A percentile compares a stretch with the other conserved stretches of the same genome.
phyloP scores from a whole-genome alignment of 805 yeast species.

The Lachancea kluyveri region DNA sequence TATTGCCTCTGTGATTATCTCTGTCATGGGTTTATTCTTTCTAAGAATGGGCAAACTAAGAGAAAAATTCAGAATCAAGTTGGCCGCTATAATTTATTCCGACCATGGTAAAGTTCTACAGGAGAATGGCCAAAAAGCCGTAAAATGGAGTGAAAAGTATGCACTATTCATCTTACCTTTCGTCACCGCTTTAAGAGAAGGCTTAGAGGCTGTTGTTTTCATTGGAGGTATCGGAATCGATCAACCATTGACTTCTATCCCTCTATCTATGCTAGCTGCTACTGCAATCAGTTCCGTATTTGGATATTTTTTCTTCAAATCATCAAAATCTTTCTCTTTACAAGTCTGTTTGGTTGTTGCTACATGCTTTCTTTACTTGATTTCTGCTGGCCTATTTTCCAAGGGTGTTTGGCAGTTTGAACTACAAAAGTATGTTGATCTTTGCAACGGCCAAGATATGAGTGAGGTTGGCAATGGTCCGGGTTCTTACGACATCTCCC shows the following conservation, averaged over 20 bases:
- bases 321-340: constrained; percentile 73
- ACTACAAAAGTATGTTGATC: constrained; percentile 63
- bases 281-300: constrained; percentile 51
- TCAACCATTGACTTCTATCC: constrained; percentile 59
- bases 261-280: constrained; percentile 58
- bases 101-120: constrained; percentile 19
- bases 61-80: constrained; percentile 69
- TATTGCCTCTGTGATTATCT: constrained; percentile 70
- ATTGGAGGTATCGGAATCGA: constrained; percentile 83
- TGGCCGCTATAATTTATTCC: constrained; percentile 38
- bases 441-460: constrained; percentile 77
- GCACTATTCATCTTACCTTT: constrained; percentile 75
- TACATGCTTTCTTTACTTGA: constrained; percentile 74
- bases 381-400: constrained; percentile 81
- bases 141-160: constrained; percentile 47
- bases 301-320: constrained; percentile 63
- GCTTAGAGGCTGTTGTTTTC: constrained; percentile 86
- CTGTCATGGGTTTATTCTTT: constrained; percentile 81
- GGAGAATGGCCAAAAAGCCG: constrained; percentile 21
- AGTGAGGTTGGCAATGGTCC: constrained; percentile 90
- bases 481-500: constrained; percentile 77
- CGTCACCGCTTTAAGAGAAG: constrained; percentile 82
- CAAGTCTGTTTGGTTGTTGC: constrained; percentile 68
- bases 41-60: constrained; percentile 75
- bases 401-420: constrained; percentile 90